Percentiles rank a stretch among this genome's conserved stretches.
Conservation (phyloP, 73 alveolate genomes). For the Paramecium sexaurelia region DNA sequence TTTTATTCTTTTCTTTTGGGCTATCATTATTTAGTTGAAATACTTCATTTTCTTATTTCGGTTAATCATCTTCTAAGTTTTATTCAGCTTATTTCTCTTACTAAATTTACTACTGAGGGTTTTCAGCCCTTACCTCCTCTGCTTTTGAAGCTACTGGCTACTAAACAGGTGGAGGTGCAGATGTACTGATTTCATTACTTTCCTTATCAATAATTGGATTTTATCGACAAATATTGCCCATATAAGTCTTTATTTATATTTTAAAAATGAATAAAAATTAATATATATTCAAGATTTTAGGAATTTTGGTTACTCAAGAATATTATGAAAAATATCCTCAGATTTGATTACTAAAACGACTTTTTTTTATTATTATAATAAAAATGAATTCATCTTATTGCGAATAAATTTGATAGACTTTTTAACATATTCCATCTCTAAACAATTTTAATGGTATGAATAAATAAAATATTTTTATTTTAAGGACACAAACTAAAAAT, state of each 20-base stretch:
- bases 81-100: not conserved
- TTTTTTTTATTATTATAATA: too few species aligned
- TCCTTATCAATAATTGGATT: slow-evolving; percentile 16
- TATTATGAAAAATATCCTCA: not conserved
- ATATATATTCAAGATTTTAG: not conserved
- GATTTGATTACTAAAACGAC: too few species aligned
- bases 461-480: too few species aligned
- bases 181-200: not conserved
- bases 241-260: not conserved
- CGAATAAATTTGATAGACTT: too few species aligned
- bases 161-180: not conserved
- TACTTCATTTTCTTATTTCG: slow-evolving; percentile 20
- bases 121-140: not conserved
- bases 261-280: not conserved
- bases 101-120: not conserved
- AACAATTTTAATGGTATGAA: too few species aligned
- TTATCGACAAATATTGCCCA: slow-evolving; percentile 34
- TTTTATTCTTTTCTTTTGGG: slow-evolving; percentile 23
- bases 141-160: not conserved
- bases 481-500: too few species aligned
- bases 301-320: not conserved
- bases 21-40: not conserved
- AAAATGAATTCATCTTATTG: too few species aligned
- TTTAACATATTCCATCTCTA: too few species aligned
- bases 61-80: not conserved